Evolutionary conservation across 345 rosid species (phyloP).

Genomic region (Bruguiera gymnorhiza): DNA sequence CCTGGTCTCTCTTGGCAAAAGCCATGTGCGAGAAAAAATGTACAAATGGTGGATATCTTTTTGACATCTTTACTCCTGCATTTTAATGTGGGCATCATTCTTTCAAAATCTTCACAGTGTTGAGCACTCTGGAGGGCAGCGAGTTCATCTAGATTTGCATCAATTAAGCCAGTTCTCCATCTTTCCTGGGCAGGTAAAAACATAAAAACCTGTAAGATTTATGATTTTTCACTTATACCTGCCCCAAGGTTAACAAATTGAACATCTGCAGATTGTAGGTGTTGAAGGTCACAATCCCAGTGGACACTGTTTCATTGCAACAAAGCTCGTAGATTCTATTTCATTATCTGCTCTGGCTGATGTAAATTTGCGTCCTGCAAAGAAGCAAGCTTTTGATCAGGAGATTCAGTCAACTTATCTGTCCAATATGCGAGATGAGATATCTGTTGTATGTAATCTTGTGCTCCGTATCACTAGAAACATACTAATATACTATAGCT

Average conservation of each 20-base stretch:
- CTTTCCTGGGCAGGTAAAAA: constrained; percentile 92
- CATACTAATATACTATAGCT: background rate
- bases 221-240: constrained; percentile 13
- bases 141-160: constrained; percentile 71
- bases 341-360: constrained; percentile 45
- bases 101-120: constrained; percentile 41
- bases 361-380: constrained; percentile 52
- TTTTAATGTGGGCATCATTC: background rate
- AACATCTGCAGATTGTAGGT: constrained; percentile 70
- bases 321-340: constrained; percentile 63
- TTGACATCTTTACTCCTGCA: constrained; percentile 5
- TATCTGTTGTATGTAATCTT: constrained; percentile 58
- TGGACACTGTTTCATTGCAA: constrained; percentile 87
- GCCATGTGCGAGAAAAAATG: background rate
- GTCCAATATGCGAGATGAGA: constrained; percentile 31
- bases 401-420: constrained; percentile 38
- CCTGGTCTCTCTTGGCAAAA: background rate
- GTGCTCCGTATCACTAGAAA: constrained; percentile 13
- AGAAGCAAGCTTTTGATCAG: constrained; percentile 69
- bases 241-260: constrained; percentile 19
- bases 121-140: constrained; percentile 81
- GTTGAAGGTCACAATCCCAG: constrained; percentile 91
- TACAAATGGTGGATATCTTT: background rate
- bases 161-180: constrained; percentile 66
- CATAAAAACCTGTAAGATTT: constrained; percentile 1